Conservation (phyloP, 1,139 yeast species). For the Yamadazyma diospyri region DNA sequence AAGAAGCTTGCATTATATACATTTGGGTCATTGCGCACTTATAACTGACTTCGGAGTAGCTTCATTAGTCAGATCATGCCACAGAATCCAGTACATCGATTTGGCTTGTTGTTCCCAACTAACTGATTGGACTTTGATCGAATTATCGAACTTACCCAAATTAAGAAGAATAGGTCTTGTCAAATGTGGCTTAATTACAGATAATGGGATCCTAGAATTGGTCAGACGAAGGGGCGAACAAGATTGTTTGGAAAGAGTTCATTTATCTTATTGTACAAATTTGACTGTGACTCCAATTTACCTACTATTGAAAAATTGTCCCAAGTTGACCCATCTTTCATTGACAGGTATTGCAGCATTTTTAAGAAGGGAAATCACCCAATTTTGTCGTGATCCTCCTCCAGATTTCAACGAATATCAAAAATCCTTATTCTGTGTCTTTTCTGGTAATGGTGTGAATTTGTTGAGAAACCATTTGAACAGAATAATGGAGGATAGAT, state of each 20-base stretch:
- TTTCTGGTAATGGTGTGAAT: constrained; percentile 85
- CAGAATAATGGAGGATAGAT: constrained; percentile 42
- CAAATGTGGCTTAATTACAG: constrained; percentile 85
- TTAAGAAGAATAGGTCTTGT: constrained; percentile 90
- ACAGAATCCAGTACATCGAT: constrained; percentile 87
- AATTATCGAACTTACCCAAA: constrained; percentile 73
- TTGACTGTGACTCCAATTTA: constrained; percentile 71
- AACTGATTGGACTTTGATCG: constrained; percentile 80
- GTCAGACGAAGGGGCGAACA: constrained; percentile 69
- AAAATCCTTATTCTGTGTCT: constrained; percentile 84
- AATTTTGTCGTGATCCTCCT: constrained; percentile 93
- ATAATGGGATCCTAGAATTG: constrained; percentile 76
- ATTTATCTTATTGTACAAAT: constrained; percentile 85
- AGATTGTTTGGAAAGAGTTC: constrained; percentile 86
- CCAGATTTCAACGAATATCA: constrained; percentile 89
- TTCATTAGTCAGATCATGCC: constrained; percentile 72
- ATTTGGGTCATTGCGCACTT: constrained; percentile 88
- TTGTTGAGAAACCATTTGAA: constrained; percentile 62
- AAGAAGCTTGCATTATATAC: constrained; percentile 81
- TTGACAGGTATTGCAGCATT: constrained; percentile 89
- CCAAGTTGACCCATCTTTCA: constrained; percentile 81
- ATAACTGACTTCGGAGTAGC: constrained; percentile 89
- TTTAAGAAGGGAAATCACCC: constrained; percentile 78
- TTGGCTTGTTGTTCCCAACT: constrained; percentile 91
- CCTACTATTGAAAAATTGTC: constrained; percentile 74